These are phyloP conservation scores for Debaryomyces hansenii DNA, from an alignment of 805 yeast genomes.

Conservation along the genomic window DNA sequence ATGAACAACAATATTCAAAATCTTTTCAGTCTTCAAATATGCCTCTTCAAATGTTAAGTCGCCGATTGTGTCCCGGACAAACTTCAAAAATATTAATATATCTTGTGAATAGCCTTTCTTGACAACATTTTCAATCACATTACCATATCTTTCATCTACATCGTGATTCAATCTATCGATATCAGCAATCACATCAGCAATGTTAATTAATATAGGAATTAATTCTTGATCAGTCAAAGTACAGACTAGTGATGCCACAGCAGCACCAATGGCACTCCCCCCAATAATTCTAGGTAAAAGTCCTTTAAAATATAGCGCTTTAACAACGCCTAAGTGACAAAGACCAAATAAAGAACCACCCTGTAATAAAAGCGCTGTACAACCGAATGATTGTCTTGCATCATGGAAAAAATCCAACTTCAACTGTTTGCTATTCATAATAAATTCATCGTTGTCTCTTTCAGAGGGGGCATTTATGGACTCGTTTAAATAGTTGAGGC, in stretches of 20 bases:
- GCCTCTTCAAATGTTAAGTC: conserved; percentile 94
- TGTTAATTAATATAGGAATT: conserved; percentile 40
- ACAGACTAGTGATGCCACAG: conserved; percentile 85
- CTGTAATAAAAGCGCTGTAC: conserved; percentile 86
- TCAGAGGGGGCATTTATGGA: conserved; percentile 28
- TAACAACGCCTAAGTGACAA: conserved; percentile 90
- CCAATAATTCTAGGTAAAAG: conserved; percentile 82
- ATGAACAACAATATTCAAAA: conserved; percentile 81
- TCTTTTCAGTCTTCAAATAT: conserved; percentile 70
- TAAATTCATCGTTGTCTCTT: conserved; percentile 29
- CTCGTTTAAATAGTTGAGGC: conserved; percentile 62
- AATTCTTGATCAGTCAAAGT: conserved; percentile 69
- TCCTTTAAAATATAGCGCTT: conserved; percentile 72
- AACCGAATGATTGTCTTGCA: conserved; percentile 83
- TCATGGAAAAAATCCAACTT: conserved; percentile 80
- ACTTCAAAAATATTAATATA: conserved; percentile 72
- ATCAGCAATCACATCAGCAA: conserved; percentile 42
- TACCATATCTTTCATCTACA: conserved; percentile 61
- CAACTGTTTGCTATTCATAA: conserved; percentile 52
- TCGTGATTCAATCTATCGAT: conserved; percentile 51
- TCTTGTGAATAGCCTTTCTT: conserved; percentile 86
- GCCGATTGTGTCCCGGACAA: conserved; percentile 73
- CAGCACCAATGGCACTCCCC: conserved; percentile 93
- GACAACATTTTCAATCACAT: conserved; percentile 71
- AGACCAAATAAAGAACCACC: conserved; percentile 95